These are phyloP conservation scores for Thuja plicata DNA, from an alignment of 83 land plant genomes.

Conservation along the genomic window DNA sequence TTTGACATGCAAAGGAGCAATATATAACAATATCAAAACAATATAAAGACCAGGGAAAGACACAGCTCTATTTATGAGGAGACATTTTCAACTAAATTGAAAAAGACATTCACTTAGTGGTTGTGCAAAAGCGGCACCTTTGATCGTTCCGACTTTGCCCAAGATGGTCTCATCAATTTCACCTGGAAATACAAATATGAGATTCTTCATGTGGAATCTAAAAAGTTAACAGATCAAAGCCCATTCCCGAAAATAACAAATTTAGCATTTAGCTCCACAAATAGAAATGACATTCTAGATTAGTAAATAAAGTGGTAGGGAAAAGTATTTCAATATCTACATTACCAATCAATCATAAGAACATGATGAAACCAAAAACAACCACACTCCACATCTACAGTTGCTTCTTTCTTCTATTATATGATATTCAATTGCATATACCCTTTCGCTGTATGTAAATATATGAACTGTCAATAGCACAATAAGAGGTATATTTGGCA, in stretches of 20 bases:
- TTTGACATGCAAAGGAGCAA: not conserved
- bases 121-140: constrained; percentile 1
- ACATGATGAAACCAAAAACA: no score
- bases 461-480: not conserved
- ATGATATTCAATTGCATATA: not conserved
- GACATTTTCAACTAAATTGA: not conserved
- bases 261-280: not conserved
- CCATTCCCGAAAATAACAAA: not conserved
- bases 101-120: not conserved
- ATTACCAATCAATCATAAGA: no score
- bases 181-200: constrained; percentile 14
- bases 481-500: not conserved
- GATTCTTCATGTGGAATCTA: not conserved
- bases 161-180: constrained; percentile 10
- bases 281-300: no score
- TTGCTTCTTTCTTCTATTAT: not conserved
- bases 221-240: not conserved
- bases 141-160: constrained; percentile 12
- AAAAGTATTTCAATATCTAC: no score
- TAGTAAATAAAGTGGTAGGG: no score
- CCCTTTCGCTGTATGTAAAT: not conserved
- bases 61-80: not conserved
- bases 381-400: not conserved
- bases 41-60: not conserved
- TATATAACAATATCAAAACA: not conserved